Base-by-base conservation (phyloP, 495 filamentous ascomycete species). In the Neurospora intermedia region DNA sequence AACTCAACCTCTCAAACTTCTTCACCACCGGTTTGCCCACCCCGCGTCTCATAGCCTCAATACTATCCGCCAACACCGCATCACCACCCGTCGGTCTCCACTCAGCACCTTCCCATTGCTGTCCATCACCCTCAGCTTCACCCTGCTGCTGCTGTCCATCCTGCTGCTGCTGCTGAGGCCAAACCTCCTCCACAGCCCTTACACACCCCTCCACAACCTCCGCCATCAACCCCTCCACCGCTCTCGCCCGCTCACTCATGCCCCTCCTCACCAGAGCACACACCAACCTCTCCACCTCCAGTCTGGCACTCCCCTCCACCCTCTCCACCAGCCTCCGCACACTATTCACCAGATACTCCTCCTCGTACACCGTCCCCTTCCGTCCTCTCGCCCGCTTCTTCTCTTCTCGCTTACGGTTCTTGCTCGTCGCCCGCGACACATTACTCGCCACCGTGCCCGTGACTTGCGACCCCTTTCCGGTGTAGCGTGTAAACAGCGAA, bases 301-400 rank as follows among this genome's bases (percentile, higher is more conserved):
- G 82, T 20, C 87, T 84, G 1, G 54, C 54, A 2, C 90, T 84
- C 10, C 82, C 82, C 78, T 94, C 93, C n/a, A 97, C 88, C 23
- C 94, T 85, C 78, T 97, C 93, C 31, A 97, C 88, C 46, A 98
- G 84, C 43, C 96, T 84, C n/a, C 91, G 85, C 43, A 97, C 89
- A 75, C 90, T 93, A 77, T 92, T 95, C 62, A 97, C 89, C 13
- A 99, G 86, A 80, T 99, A 98, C 81, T 98, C 96, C 80, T 98
- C 96, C 78, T 99, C 96, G 79, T 98, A 99, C 6, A 99, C 91
- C 54, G 91, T 97, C 18, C 96, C 96, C 85, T 98, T 97, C 80
- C 97, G 93, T 16, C 96, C 96, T 38, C 93, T 87, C 1, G 96
- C 96, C 8, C 94, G 88, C 88, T 99, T 99, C 77, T 97, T 90